Evolutionary conservation across 2,329 filamentous ascomycete species (phyloP).

Genomic region (Chaetomiaceae sp.): DNA sequence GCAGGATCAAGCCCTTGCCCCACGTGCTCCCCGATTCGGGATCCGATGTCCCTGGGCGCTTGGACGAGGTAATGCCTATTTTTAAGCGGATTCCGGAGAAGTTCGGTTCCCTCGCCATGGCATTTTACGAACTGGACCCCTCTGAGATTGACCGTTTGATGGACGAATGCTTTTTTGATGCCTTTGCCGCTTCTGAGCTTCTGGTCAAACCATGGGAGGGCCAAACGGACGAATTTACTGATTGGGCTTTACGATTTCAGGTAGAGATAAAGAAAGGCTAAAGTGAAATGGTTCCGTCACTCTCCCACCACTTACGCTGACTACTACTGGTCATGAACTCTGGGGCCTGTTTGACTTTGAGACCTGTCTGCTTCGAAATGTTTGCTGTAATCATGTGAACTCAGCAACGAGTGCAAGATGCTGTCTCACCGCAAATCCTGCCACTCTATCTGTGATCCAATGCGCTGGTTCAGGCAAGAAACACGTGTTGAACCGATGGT

Average conservation of each 20-base stretch:
- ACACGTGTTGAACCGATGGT: too few relatives aligned
- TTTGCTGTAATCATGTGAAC: too few relatives aligned
- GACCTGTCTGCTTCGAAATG: too few relatives aligned
- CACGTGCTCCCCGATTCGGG: conserved; percentile 21
- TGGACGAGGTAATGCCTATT: conserved; percentile 53
- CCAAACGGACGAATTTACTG: conserved; percentile 68
- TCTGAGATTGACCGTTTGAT: conserved; percentile 54
- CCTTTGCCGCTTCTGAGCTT: conserved; percentile 51
- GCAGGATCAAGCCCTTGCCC: conserved; percentile 57
- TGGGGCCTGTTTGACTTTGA: too few relatives aligned
- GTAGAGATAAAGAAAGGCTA: conserved; percentile 45
- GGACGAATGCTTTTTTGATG: conserved; percentile 55
- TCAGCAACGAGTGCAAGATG: too few relatives aligned
- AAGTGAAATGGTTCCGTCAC: not conserved
- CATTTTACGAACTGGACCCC: conserved; percentile 66
- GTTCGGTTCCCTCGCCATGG: conserved; percentile 64
- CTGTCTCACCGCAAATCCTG: too few relatives aligned
- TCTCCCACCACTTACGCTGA: too few relatives aligned
- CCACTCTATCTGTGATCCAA: too few relatives aligned
- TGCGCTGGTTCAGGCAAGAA: too few relatives aligned
- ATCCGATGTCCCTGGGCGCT: conserved; percentile 34
- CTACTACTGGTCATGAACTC: too few relatives aligned
- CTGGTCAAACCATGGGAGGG: conserved; percentile 59
- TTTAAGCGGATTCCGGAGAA: conserved; percentile 59
- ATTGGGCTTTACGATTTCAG: conserved; percentile 63